Percentiles rank a stretch among this genome's conserved stretches.
phyloP scores from a whole-genome alignment of 1,139 yeast species.

The Yamadazyma spencermartinsiae region DNA sequence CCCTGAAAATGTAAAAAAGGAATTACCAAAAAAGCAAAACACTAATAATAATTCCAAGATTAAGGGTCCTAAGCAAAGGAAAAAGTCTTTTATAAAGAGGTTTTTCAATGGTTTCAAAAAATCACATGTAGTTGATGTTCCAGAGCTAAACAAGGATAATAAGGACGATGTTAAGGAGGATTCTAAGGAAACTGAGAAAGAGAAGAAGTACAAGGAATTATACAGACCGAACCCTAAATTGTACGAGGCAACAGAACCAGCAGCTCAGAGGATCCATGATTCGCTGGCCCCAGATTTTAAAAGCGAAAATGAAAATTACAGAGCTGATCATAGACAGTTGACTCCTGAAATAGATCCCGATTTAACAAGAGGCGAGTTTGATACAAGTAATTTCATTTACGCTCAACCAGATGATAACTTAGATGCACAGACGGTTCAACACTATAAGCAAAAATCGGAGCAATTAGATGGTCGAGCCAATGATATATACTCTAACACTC shows the following conservation, averaged over 20 bases:
- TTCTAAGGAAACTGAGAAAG: conserved; percentile 1
- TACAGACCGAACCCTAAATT: conserved; percentile 20
- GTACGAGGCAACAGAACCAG: conserved; percentile 3
- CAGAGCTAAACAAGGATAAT: neutral
- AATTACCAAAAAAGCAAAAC: no score
- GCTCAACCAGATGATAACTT: neutral
- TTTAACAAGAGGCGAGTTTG: conserved; percentile 6
- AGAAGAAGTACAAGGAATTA: conserved; percentile 16
- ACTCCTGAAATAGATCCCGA: conserved; percentile 12
- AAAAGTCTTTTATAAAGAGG: conserved; percentile 21
- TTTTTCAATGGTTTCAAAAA: conserved; percentile 17
- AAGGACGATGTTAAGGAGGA: neutral
- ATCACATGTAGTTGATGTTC: neutral
- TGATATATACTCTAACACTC: neutral
- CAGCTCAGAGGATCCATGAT: no score
- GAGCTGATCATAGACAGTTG: neutral
- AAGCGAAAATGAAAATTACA: neutral
- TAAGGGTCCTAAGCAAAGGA: conserved; percentile 9
- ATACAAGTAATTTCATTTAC: conserved; percentile 3
- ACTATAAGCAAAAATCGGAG: neutral
- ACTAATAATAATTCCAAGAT: neutral
- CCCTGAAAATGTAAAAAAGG: no score
- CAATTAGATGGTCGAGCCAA: neutral
- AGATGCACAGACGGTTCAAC: conserved; percentile 8
- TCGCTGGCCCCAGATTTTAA: no score